A percentile compares a stretch with the other conserved stretches of the same genome.
Evolutionary conservation across 2,329 filamentous ascomycete genomes (phyloP).

Genomic region (Leptographium flavum): DNA sequence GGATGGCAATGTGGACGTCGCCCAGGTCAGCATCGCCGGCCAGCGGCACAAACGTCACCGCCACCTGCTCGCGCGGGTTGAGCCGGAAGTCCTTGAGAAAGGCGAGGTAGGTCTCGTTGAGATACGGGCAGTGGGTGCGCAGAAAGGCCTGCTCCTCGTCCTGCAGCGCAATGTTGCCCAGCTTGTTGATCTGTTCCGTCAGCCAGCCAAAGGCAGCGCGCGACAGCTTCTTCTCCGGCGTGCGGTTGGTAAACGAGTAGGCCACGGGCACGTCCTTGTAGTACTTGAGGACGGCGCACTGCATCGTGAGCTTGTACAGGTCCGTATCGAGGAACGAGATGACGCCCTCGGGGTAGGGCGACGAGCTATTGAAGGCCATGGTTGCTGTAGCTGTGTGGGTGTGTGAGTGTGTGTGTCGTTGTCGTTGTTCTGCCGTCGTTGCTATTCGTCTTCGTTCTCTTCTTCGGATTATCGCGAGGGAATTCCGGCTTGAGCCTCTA

Average conservation of each 20-base stretch:
- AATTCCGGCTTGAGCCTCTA: no score
- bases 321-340: constrained; percentile 72
- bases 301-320: constrained; percentile 97
- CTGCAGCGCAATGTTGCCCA: constrained; percentile 68
- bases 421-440: no score
- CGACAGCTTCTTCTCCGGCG: constrained; percentile 81
- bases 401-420: constrained; percentile 5
- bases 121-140: constrained; percentile 63
- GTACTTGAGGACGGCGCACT: constrained; percentile 88
- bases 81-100: constrained; percentile 75
- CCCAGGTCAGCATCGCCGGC: constrained; percentile 49
- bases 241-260: constrained; percentile 91
- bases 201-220: constrained; percentile 77
- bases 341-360: constrained; percentile 58
- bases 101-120: constrained; percentile 61
- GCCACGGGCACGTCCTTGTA: constrained; percentile 73
- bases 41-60: constrained; percentile 47
- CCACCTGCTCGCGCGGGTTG: constrained; percentile 66
- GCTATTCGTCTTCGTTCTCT: no score
- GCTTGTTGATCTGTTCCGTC: constrained; percentile 65
- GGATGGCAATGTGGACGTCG: constrained; percentile 61
- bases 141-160: constrained; percentile 71
- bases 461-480: no score
- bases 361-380: constrained; percentile 55
- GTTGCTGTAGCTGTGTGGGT: neutral